These are phyloP conservation scores for Sarcodon aspratus DNA, from an alignment of 768 basidiomycete species.

Conservation along the genomic window DNA sequence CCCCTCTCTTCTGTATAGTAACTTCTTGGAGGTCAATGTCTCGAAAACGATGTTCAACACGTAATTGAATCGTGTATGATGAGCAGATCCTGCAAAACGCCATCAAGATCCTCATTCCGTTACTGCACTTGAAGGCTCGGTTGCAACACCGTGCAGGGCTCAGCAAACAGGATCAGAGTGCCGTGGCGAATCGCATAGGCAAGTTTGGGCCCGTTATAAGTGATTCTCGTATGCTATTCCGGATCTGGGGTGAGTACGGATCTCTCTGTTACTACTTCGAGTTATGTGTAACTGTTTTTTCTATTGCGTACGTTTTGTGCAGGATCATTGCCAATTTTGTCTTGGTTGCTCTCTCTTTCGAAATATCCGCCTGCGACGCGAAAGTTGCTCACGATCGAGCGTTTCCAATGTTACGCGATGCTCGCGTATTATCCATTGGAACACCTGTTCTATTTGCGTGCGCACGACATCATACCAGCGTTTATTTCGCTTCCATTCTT, in stretches of 20 bases:
- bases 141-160: slow-evolving; percentile 57
- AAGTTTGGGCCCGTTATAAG: slow-evolving; percentile 46
- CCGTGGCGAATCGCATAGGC: slow-evolving; percentile 35
- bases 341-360: slow-evolving; percentile 72
- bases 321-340: slow-evolving; percentile 72
- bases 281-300: neutral
- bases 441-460: slow-evolving; percentile 56
- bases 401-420: slow-evolving; percentile 72
- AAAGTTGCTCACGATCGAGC: slow-evolving; percentile 62
- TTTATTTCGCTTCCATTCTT: slow-evolving; percentile 23
- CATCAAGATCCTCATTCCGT: slow-evolving; percentile 56
- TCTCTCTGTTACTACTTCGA: neutral
- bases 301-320: neutral
- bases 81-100: slow-evolving; percentile 62
- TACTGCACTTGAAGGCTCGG: slow-evolving; percentile 55
- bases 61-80: neutral
- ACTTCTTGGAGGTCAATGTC: neutral
- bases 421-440: slow-evolving; percentile 72
- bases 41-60: neutral
- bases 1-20: slow-evolving; percentile 1
- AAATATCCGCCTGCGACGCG: slow-evolving; percentile 62
- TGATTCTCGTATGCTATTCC: slow-evolving; percentile 64
- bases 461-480: slow-evolving; percentile 49
- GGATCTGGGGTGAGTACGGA: slow-evolving; percentile 64
- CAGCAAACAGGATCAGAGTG: slow-evolving; percentile 39